phyloP scores from a whole-genome alignment of 225 moss, liverwort and hornwort genomes.

The Straminergon stramineum region DNA sequence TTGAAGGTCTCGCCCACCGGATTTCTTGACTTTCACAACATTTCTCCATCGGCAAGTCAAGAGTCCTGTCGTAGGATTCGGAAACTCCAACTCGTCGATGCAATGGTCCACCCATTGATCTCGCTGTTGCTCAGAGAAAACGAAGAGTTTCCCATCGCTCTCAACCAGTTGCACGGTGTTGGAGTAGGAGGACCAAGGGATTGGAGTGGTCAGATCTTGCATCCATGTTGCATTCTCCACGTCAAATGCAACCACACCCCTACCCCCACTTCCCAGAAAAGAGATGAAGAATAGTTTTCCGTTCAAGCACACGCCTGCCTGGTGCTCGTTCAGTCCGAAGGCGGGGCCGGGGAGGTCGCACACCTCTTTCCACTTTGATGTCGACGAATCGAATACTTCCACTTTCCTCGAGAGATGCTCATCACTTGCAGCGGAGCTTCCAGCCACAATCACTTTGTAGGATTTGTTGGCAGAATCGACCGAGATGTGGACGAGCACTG shows the following conservation, averaged over 20 bases:
- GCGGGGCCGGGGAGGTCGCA: background rate
- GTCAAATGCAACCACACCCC: background rate
- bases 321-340: conserved; percentile 16
- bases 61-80: background rate
- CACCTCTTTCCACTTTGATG: background rate
- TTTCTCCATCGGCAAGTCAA: background rate
- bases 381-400: conserved; percentile 4
- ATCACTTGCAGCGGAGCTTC: background rate
- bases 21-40: background rate
- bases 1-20: background rate
- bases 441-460: background rate
- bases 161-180: background rate
- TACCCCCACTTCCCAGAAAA: background rate
- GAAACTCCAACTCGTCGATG: background rate
- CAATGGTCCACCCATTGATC: background rate
- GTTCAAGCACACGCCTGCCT: background rate
- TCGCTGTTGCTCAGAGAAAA: conserved; percentile 3
- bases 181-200: background rate
- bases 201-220: background rate
- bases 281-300: background rate
- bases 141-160: background rate
- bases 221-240: background rate
- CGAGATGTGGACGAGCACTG: conserved; percentile 2
- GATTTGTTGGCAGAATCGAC: background rate
- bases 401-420: conserved; percentile 2